These are phyloP conservation scores for Phytophthora agathidicida DNA, from an alignment of 352 stramenopile species.

Conservation along the genomic window DNA sequence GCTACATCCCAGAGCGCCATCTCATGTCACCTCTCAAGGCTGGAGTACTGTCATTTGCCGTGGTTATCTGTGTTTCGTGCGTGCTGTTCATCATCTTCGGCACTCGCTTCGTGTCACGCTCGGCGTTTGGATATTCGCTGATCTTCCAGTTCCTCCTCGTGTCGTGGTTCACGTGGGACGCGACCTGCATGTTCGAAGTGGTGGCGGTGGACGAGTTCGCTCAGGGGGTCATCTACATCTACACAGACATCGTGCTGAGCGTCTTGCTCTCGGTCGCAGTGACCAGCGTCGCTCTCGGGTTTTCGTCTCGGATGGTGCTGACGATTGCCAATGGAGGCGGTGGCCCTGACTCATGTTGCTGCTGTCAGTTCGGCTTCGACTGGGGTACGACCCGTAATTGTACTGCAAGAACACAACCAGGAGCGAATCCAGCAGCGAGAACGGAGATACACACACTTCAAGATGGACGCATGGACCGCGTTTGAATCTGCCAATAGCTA, in stretches of 20 bases:
- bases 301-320: constrained; percentile 22
- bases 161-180: constrained; percentile 46
- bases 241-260: constrained; percentile 53
- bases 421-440: neutral
- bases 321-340: constrained; percentile 6
- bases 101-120: constrained; percentile 20
- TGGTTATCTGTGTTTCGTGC: constrained; percentile 15
- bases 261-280: constrained; percentile 31
- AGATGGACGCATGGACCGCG: constrained; percentile 19
- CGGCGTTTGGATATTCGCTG: constrained; percentile 36
- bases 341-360: constrained; percentile 1
- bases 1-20: constrained; percentile 2
- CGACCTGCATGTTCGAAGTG: constrained; percentile 45
- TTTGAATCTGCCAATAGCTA: neutral
- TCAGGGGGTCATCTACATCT: constrained; percentile 57
- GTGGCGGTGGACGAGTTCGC: constrained; percentile 53
- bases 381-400: neutral
- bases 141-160: constrained; percentile 45
- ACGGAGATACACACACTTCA: neutral
- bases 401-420: neutral
- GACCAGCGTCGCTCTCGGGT: constrained; percentile 18
- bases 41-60: constrained; percentile 25
- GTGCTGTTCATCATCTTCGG: constrained; percentile 33
- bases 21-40: constrained; percentile 29
- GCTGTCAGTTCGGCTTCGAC: constrained; percentile 4